phyloP scores from a whole-genome alignment of 352 stramenopile genomes.

The Phytophthora citricola region DNA sequence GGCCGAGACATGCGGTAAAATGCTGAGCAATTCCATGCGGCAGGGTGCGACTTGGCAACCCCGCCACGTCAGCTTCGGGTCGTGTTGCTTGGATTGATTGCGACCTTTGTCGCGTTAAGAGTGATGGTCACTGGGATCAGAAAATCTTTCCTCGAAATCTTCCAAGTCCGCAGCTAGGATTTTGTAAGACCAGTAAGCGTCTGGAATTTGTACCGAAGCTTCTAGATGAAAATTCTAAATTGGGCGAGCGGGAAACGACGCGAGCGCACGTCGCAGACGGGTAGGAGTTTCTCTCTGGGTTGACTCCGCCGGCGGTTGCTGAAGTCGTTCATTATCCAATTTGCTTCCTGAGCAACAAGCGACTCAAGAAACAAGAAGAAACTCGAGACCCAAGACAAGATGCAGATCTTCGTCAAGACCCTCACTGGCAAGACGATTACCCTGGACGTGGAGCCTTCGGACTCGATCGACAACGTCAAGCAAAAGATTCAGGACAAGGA shows the following conservation, averaged over 20 bases:
- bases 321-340: conserved; percentile 24
- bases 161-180: conserved; percentile 20
- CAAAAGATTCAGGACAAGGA: conserved; percentile 47
- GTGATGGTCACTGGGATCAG: conserved; percentile 29
- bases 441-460: conserved; percentile 26
- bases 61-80: conserved; percentile 6
- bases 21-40: neutral
- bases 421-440: conserved; percentile 35
- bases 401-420: conserved; percentile 41
- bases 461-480: conserved; percentile 35
- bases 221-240: conserved; percentile 19
- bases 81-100: conserved; percentile 17
- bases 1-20: neutral
- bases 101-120: conserved; percentile 18
- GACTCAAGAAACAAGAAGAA: conserved; percentile 11
- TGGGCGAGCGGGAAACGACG: conserved; percentile 21
- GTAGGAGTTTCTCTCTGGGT: conserved; percentile 16
- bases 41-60: conserved; percentile 5
- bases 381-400: conserved; percentile 46
- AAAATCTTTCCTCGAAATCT: conserved; percentile 22
- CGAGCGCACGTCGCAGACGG: conserved; percentile 29
- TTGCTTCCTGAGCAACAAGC: conserved; percentile 24
- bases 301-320: neutral
- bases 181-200: conserved; percentile 21
- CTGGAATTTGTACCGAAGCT: conserved; percentile 26